phyloP scores from a whole-genome alignment of 345 rosid species.

The Trapa bicornis region DNA sequence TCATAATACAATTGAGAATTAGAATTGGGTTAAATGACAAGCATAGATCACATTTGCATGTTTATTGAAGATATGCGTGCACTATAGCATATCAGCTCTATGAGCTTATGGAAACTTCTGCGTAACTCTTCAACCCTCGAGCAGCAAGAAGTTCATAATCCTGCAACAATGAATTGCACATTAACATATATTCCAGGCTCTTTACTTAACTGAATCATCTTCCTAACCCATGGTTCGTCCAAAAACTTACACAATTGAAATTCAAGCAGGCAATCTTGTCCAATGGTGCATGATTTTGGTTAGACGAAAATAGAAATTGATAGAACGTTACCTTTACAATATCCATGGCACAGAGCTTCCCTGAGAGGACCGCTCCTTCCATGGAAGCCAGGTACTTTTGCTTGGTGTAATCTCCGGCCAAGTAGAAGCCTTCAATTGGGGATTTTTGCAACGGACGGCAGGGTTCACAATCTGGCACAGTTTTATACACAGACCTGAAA shows the following conservation, averaged over 20 bases:
- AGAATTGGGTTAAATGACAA: no score
- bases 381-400: conserved; percentile 96
- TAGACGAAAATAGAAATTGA: not conserved
- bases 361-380: conserved; percentile 95
- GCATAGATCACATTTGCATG: no score
- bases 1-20: no score
- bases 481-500: conserved; percentile 89
- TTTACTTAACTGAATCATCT: not conserved
- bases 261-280: not conserved
- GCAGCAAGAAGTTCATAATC: not conserved
- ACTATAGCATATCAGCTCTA: not conserved
- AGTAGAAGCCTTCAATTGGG: conserved; percentile 72
- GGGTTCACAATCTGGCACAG: conserved; percentile 77
- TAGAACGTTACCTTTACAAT: conserved; percentile 47
- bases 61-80: no score
- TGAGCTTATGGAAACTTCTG: conserved; percentile 5
- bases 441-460: conserved; percentile 90
- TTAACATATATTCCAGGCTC: not conserved
- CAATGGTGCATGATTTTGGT: not conserved
- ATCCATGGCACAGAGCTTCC: conserved; percentile 82
- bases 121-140: not conserved
- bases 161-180: conserved; percentile 1
- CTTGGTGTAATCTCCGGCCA: conserved; percentile 90
- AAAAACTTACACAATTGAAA: no score
- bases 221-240: not conserved